Evolutionary conservation across 306 rosid species (phyloP), one percentile per base, ranked within the genome.

Genomic region (Prunus mira): DNA sequence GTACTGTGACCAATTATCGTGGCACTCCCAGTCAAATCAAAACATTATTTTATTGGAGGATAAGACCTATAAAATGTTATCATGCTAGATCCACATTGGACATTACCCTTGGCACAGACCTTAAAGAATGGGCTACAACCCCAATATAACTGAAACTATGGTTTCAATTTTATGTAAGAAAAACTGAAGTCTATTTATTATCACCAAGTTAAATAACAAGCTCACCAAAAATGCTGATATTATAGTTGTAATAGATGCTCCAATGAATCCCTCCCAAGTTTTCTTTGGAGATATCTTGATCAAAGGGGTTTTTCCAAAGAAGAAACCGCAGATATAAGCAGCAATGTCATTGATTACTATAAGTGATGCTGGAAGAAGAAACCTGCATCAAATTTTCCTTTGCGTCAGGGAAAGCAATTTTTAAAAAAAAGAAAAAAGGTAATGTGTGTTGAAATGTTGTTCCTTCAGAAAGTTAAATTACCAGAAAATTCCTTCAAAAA

Each of bases 221-320:
- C 97, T 89, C 87, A 96, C 99, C 96, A 89, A 6, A 84, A 96
- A 96, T 62, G 99, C 99, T 79, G 97, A 96, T 84, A 92, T 86
- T 46, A 96, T 92, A 62, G 98, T 92, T 74, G 96, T 84, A 81
- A 96, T 78, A 11, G 99, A 96, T n/a, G 99, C 99, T 79, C 99
- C 99, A 69, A 96, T 90, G 86, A 96, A 96, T 69, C 99, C 99
- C 88, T 96, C 99, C 99, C 99, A 92, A 67, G 99, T 96, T 91
- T 96, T 96, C 89, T 96, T 96, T 46, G 99, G 99, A 69, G 98
- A 96, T 80, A 96, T 78, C 88, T 96, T 92, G 84, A 96, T 96
- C 89, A 96, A 86, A 47, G 99, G 99, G 82, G 99, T 96, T 84
- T 72, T 87, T 84, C 99, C 98, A 81, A 96, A 92, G 85, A 92